Percentiles rank a stretch among this genome's conserved stretches.
Evolutionary conservation across 139 green algal genomes (phyloP).

Genomic region (Chlorella vulgaris): DNA sequence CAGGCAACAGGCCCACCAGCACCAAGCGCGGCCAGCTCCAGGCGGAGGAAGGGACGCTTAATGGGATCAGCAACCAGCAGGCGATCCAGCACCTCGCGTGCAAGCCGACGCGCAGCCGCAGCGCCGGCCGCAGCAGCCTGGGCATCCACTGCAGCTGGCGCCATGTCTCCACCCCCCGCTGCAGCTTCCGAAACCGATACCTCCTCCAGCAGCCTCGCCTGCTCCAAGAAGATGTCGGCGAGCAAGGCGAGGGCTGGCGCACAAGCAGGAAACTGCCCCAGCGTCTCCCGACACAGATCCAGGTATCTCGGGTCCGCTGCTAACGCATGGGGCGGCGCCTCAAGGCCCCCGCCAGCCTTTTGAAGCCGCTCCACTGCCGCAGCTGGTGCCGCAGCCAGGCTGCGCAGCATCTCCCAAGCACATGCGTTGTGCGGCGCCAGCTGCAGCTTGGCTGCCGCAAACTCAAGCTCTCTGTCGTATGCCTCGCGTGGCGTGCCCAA

Average conservation of each 20-base stretch:
- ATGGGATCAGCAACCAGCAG: constrained; percentile 25
- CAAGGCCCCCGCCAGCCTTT: constrained; percentile 19
- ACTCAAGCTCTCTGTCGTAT: constrained; percentile 55
- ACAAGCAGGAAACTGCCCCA: constrained; percentile 48
- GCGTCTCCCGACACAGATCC: constrained; percentile 49
- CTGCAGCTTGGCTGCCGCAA: constrained; percentile 40
- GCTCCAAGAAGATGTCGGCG: constrained; percentile 45
- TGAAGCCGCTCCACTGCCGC: not conserved
- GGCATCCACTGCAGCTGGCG: not conserved
- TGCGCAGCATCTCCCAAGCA: constrained; percentile 76
- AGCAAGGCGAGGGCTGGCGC: constrained; percentile 55
- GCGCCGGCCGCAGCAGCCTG: not conserved
- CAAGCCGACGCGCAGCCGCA: not conserved
- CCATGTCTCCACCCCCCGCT: not conserved
- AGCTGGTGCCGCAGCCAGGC: not conserved
- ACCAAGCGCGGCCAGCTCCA: constrained; percentile 5
- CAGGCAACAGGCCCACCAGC: not conserved
- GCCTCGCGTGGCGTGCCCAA: not conserved
- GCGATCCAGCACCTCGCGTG: constrained; percentile 9
- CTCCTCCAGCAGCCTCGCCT: constrained; percentile 16
- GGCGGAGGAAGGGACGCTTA: constrained; percentile 11
- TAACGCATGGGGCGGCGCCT: constrained; percentile 13
- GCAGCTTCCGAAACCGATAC: not conserved
- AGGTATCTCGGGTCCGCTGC: not conserved
- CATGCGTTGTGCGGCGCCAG: constrained; percentile 67